Conservation (phyloP, 495 filamentous ascomycete genomes). For the Aspergillus indologenus region DNA sequence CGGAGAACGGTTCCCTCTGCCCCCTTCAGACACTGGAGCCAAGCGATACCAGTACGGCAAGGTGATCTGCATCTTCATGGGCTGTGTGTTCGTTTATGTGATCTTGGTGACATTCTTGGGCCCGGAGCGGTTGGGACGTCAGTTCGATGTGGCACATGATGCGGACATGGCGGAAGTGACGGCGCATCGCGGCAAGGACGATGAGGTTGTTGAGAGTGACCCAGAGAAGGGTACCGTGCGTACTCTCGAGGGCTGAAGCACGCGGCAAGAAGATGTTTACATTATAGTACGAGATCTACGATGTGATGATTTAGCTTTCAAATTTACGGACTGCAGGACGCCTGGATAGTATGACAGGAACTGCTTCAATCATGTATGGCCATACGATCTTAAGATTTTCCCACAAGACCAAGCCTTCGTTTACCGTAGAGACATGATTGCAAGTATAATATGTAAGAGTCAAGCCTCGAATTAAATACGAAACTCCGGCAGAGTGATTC, state of each 20-base stretch:
- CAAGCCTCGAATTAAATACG: no score
- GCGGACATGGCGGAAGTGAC: slow-evolving; percentile 57
- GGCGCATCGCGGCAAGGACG: slow-evolving; percentile 13
- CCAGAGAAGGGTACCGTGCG: slow-evolving; percentile 18
- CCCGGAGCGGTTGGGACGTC: slow-evolving; percentile 66
- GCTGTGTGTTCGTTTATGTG: slow-evolving; percentile 79
- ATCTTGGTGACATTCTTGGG: slow-evolving; percentile 73
- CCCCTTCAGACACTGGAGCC: slow-evolving; percentile 40
- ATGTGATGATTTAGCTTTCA: not conserved
- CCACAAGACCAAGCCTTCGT: no score
- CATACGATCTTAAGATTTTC: not conserved
- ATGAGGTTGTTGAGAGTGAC: slow-evolving; percentile 10
- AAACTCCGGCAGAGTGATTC: no score
- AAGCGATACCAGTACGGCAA: slow-evolving; percentile 78
- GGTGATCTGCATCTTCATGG: slow-evolving; percentile 93
- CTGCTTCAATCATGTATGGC: not conserved
- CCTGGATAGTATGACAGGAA: not conserved
- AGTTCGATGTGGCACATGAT: slow-evolving; percentile 66
- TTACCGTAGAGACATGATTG: no score
- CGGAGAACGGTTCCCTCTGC: slow-evolving; percentile 75
- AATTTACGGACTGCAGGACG: not conserved
- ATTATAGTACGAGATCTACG: not conserved
- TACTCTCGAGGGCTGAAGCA: not conserved
- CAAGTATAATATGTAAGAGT: no score
- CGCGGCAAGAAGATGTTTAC: not conserved